These are phyloP conservation scores for Hymenochaete sp. DNA, from an alignment of 1,284 basidiomycete genomes.

Conservation along the genomic window DNA sequence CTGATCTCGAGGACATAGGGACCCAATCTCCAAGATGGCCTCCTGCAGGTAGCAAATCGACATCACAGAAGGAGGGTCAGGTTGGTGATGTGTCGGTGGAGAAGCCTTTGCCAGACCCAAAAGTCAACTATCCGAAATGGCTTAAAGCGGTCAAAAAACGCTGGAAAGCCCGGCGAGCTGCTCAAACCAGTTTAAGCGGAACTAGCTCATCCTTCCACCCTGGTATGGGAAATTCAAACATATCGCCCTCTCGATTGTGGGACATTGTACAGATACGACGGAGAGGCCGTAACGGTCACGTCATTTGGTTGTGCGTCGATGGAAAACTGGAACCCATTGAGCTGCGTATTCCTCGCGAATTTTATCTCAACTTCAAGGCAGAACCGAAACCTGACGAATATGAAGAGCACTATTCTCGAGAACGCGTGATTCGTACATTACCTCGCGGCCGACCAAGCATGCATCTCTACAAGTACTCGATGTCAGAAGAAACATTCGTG, in stretches of 20 bases:
- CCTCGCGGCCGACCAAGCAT: conserved; percentile 73
- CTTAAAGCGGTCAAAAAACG: conserved; percentile 70
- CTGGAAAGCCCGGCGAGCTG: conserved; percentile 64
- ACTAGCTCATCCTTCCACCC: conserved; percentile 41
- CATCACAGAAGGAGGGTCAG: conserved; percentile 33
- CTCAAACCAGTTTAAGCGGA: conserved; percentile 33
- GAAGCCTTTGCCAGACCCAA: conserved; percentile 48
- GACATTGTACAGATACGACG: conserved; percentile 88
- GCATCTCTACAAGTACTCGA: conserved; percentile 79
- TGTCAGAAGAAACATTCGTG: conserved; percentile 78
- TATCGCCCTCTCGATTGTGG: conserved; percentile 72
- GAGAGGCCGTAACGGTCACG: conserved; percentile 76
- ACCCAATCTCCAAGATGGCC: conserved; percentile 22
- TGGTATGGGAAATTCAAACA: conserved; percentile 72
- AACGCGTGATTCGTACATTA: conserved; percentile 70
- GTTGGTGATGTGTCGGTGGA: conserved; percentile 34
- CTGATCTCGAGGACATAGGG: conserved; percentile 66
- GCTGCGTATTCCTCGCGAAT: conserved; percentile 82
- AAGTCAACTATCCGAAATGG: conserved; percentile 70
- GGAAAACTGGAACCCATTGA: conserved; percentile 73
- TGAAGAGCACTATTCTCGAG: conserved; percentile 61
- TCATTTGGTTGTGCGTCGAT: conserved; percentile 85
- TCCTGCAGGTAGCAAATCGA: conserved; percentile 34
- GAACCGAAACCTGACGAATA: conserved; percentile 57
- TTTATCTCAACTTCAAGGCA: conserved; percentile 86